These are phyloP conservation scores for Xylariomycetidae sp. DNA, from an alignment of 2,329 filamentous ascomycete genomes.

Conservation along the genomic window DNA sequence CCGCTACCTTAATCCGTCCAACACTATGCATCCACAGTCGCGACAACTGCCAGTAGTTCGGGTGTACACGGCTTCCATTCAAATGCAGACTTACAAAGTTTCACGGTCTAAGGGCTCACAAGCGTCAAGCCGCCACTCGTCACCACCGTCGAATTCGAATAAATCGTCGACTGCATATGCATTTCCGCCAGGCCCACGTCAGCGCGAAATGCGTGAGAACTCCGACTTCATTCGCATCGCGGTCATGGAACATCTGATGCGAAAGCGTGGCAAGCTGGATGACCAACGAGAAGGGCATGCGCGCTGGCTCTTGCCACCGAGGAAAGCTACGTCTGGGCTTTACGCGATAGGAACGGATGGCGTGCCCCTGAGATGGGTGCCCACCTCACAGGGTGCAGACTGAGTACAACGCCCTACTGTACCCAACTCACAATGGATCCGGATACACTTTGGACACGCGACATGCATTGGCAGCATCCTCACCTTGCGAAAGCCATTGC, in stretches of 20 bases:
- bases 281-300: constrained; percentile 62
- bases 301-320: constrained; percentile 64
- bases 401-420: no score
- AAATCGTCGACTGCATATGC: constrained; percentile 28
- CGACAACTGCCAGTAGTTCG: constrained; percentile 28
- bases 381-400: constrained; percentile 23
- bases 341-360: constrained; percentile 56
- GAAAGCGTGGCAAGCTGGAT: constrained; percentile 60
- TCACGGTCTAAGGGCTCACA: constrained; percentile 40
- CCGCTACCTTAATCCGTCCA: constrained; percentile 63
- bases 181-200: constrained; percentile 46
- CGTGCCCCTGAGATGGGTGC: constrained; percentile 56
- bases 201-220: constrained; percentile 66
- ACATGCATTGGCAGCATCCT: no score
- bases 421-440: no score
- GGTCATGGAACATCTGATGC: constrained; percentile 70
- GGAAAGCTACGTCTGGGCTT: constrained; percentile 47
- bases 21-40: constrained; percentile 40
- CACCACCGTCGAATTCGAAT: constrained; percentile 18
- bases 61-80: constrained; percentile 61
- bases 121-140: constrained; percentile 19
- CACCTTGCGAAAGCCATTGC: no score
- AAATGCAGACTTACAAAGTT: constrained; percentile 68
- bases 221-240: constrained; percentile 67
- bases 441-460: no score